These are phyloP conservation scores for Neolentinus lepideus DNA, from an alignment of 1,284 basidiomycete genomes.

Conservation along the genomic window DNA sequence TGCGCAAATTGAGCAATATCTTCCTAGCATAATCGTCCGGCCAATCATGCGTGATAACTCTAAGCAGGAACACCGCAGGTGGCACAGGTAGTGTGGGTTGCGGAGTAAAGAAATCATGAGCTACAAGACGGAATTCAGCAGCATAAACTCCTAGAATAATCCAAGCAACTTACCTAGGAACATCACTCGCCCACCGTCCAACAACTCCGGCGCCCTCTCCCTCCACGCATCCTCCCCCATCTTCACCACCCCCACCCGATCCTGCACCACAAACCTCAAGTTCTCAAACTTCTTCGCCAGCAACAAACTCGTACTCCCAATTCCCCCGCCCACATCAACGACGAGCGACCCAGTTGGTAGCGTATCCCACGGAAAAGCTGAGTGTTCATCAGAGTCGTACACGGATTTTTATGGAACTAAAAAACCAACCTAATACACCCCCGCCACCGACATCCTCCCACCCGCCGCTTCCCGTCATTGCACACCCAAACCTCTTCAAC, in stretches of 20 bases:
- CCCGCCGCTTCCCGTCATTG: slow-evolving; percentile 59
- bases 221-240: slow-evolving; percentile 59
- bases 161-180: slow-evolving; percentile 43
- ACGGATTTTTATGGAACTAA: background rate
- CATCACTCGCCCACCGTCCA: slow-evolving; percentile 44
- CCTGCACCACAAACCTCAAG: slow-evolving; percentile 62
- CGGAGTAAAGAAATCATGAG: slow-evolving; percentile 65
- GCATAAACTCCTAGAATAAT: background rate
- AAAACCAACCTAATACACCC: slow-evolving; percentile 32
- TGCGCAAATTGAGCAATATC: slow-evolving; percentile 28
- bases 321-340: slow-evolving; percentile 73
- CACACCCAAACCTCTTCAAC: slow-evolving; percentile 58
- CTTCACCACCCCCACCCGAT: slow-evolving; percentile 53
- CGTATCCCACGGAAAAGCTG: slow-evolving; percentile 49
- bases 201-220: slow-evolving; percentile 49
- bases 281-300: slow-evolving; percentile 47
- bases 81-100: slow-evolving; percentile 35
- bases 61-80: slow-evolving; percentile 57
- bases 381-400: slow-evolving; percentile 27
- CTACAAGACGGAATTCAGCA: slow-evolving; percentile 20
- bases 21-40: slow-evolving; percentile 48
- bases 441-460: slow-evolving; percentile 50
- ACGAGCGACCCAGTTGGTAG: slow-evolving; percentile 48
- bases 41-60: slow-evolving; percentile 72
- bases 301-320: slow-evolving; percentile 64